Percentiles rank a stretch among this genome's conserved stretches.
These are phyloP conservation scores for Neurospora sp. DNA, from an alignment of 495 filamentous ascomycete species.

Conservation along the genomic window DNA sequence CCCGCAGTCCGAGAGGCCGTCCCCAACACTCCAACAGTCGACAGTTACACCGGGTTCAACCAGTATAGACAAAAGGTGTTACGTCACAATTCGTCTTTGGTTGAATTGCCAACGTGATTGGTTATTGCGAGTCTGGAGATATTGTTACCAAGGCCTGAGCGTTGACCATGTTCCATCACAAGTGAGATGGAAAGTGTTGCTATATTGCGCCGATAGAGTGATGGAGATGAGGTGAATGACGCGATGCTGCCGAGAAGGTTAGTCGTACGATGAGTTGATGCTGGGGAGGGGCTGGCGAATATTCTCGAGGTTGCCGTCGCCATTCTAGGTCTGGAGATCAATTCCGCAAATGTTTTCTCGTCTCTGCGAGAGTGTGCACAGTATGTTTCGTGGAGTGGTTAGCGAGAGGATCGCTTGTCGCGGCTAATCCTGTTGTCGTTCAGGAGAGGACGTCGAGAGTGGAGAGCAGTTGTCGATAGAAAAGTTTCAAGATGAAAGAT, in stretches of 20 bases:
- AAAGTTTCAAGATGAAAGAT: background rate
- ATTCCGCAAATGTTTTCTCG: background rate
- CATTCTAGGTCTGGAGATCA: background rate
- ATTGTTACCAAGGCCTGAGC: background rate
- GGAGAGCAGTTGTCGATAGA: background rate
- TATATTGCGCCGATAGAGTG: background rate
- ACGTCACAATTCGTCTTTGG: background rate
- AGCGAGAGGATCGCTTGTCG: constrained; percentile 4
- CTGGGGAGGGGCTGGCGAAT: background rate
- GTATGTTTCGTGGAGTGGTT: background rate
- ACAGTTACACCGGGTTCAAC: background rate
- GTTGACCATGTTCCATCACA: background rate
- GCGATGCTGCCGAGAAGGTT: background rate
- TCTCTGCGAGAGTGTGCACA: background rate
- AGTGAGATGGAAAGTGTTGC: background rate
- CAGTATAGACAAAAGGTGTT: background rate
- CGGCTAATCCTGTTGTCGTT: constrained; percentile 1
- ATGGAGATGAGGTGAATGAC: constrained; percentile 8
- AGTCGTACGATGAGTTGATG: background rate
- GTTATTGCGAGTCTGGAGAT: background rate
- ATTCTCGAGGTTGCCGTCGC: background rate
- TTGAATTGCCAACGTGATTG: background rate
- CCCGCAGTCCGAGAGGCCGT: background rate
- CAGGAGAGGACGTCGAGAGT: background rate
- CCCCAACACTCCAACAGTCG: background rate